A percentile compares a stretch with the other conserved stretches of the same genome.
These are phyloP conservation scores for Populus tremula DNA, from an alignment of 345 rosid species.

Conservation along the genomic window DNA sequence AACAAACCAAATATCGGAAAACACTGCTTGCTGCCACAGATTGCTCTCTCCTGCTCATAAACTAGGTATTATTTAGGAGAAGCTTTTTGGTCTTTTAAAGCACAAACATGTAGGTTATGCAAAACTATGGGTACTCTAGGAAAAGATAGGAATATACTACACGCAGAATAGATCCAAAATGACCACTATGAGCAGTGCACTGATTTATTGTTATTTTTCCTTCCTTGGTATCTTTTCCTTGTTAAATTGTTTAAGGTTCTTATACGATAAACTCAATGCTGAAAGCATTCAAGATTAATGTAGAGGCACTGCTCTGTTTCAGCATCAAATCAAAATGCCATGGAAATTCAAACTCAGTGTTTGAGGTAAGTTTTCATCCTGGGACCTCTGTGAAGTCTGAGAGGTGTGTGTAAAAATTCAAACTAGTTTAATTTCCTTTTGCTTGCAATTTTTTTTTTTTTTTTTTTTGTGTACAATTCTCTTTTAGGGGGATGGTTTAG, in stretches of 20 bases:
- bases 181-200: background rate
- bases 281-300: conserved; percentile 55
- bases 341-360: conserved; percentile 12
- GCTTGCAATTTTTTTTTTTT: background rate
- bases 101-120: background rate
- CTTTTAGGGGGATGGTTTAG: conserved; percentile 34
- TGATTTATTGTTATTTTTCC: background rate
- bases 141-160: background rate
- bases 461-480: conserved; percentile 1
- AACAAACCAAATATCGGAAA: background rate
- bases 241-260: conserved; percentile 51
- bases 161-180: background rate
- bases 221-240: conserved; percentile 58
- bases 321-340: conserved; percentile 13
- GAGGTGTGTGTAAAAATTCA: background rate
- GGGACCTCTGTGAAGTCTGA: conserved; percentile 1
- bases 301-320: conserved; percentile 59
- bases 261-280: conserved; percentile 43
- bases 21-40: background rate
- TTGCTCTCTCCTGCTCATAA: background rate
- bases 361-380: conserved; percentile 34
- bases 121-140: background rate
- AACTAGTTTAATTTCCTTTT: conserved; percentile 4
- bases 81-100: background rate
- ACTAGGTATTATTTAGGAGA: background rate